phyloP scores from a whole-genome alignment of 2,329 filamentous ascomycete species.

The Phyllosticta citribraziliensis region DNA sequence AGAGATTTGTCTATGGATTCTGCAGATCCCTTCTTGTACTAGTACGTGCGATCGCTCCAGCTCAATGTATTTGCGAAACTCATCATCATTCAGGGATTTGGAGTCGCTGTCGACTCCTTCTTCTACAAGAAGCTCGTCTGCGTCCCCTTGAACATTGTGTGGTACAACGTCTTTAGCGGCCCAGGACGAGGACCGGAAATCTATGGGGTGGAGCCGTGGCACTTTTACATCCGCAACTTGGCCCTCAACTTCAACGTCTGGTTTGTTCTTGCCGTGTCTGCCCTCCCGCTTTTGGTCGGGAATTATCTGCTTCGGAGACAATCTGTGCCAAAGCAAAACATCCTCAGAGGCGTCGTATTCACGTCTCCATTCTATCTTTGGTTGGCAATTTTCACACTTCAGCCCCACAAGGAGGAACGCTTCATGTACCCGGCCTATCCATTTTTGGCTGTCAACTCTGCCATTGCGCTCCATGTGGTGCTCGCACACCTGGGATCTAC shows the following conservation, averaged over 20 bases:
- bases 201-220: constrained; percentile 93
- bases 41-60: constrained; percentile 38
- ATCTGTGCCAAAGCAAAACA: constrained; percentile 54
- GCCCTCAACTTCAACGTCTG: constrained; percentile 92
- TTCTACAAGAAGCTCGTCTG: constrained; percentile 74
- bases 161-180: constrained; percentile 86
- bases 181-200: constrained; percentile 73
- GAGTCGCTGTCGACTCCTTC: constrained; percentile 65
- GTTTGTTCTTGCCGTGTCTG: constrained; percentile 69
- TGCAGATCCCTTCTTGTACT: constrained; percentile 58
- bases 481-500: constrained; percentile 64
- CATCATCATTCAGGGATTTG: constrained; percentile 44
- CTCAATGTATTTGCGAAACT: not conserved
- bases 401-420: constrained; percentile 94
- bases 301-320: constrained; percentile 59
- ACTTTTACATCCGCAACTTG: constrained; percentile 89
- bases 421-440: constrained; percentile 99
- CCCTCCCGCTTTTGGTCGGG: constrained; percentile 64
- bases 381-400: constrained; percentile 80
- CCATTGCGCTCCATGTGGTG: constrained; percentile 72
- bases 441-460: constrained; percentile 78
- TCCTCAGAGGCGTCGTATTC: constrained; percentile 68
- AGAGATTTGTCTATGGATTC: constrained; percentile 57
- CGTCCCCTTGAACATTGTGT: constrained; percentile 85
- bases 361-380: constrained; percentile 86